These are phyloP conservation scores for Cercophora newfieldiana DNA, from an alignment of 495 filamentous ascomycete species.

Conservation along the genomic window DNA sequence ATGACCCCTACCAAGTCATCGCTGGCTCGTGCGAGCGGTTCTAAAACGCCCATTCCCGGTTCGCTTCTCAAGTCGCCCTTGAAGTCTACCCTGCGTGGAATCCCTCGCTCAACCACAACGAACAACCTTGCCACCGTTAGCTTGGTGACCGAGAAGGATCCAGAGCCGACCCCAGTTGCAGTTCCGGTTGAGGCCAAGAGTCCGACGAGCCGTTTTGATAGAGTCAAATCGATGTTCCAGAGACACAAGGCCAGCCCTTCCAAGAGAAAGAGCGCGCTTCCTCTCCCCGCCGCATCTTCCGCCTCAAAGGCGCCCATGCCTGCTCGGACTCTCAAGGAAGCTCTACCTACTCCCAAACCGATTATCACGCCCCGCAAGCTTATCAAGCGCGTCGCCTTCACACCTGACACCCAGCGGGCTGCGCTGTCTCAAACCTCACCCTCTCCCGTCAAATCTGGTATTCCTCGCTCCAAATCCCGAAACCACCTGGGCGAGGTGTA, in stretches of 20 bases:
- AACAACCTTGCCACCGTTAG: conserved; percentile 29
- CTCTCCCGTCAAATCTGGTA: conserved; percentile 50
- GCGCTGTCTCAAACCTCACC: conserved; percentile 44
- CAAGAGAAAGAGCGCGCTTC: conserved; percentile 42
- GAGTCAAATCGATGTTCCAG: conserved; percentile 52
- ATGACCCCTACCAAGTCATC: conserved; percentile 84
- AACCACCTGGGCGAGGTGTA: conserved; percentile 34
- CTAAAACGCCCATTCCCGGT: conserved; percentile 49
- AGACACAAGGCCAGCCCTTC: conserved; percentile 38
- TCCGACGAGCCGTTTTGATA: conserved; percentile 46
- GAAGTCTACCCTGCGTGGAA: conserved; percentile 34
- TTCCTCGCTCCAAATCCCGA: conserved; percentile 42
- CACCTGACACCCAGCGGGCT: conserved; percentile 43
- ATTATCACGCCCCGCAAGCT: conserved; percentile 50
- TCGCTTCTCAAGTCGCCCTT: conserved; percentile 38
- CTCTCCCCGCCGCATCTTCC: conserved; percentile 34
- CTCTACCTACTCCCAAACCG: conserved; percentile 39
- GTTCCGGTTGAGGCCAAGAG: conserved; percentile 35
- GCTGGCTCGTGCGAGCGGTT: conserved; percentile 60
- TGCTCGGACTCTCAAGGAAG: conserved; percentile 42
- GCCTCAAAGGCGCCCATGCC: conserved; percentile 47
- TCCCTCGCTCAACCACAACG: conserved; percentile 41
- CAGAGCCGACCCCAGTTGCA: conserved; percentile 24
- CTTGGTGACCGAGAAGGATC: conserved; percentile 19
- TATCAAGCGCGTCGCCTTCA: conserved; percentile 49